Evolutionary conservation across 257 asterid genomes (phyloP), one percentile per base, ranked within the genome.

Genomic region (Eucommia ulmoides): DNA sequence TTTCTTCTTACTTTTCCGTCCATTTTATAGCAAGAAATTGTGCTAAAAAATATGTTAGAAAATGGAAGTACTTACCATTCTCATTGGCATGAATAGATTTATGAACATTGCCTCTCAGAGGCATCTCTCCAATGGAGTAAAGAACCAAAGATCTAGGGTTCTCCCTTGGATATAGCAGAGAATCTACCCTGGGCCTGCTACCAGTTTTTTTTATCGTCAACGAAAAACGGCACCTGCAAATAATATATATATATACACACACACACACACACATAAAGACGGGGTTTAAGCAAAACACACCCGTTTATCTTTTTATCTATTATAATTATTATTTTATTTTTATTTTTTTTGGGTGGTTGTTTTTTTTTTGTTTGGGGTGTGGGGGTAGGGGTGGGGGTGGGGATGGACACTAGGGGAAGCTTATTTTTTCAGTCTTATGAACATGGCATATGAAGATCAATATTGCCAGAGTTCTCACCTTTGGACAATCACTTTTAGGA

Each of bases 211-310:
- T 56, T 72, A 25, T 62, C 60, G 44, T 47, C 46, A 38, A 21
- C 47, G 25, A 55, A 58, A 54, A 71, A 71, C 1, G 70, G 56
- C 22, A 62, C 64, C 73, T 66, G 63, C 8, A 35, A 23, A 23
- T 17, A 35, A 35, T 0, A 35, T 3, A 10, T 9, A 35, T 10
- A 11, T 17, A 35, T n/a, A n/a, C n/a, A n/a, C n/a, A n/a, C n/a
- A n/a, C n/a, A n/a, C n/a, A n/a, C n/a, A n/a, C n/a, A n/a, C n/a
- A 35, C 44, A 35, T 5, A 2, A 35, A 10, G 11, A 35, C 38
- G 12, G 12, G 12, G 12, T 26, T 26, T 26, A 12, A 26, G 38
- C 5, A 26, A n/a, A n/a, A n/a, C n/a, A n/a, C n/a, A n/a, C n/a
- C n/a, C n/a, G n/a, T n/a, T n/a, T n/a, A n/a, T n/a, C 12, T 4